A percentile compares a stretch with the other conserved stretches of the same genome.
These are phyloP conservation scores for Cordia subcordata DNA, from an alignment of 257 asterid genomes.

Conservation along the genomic window DNA sequence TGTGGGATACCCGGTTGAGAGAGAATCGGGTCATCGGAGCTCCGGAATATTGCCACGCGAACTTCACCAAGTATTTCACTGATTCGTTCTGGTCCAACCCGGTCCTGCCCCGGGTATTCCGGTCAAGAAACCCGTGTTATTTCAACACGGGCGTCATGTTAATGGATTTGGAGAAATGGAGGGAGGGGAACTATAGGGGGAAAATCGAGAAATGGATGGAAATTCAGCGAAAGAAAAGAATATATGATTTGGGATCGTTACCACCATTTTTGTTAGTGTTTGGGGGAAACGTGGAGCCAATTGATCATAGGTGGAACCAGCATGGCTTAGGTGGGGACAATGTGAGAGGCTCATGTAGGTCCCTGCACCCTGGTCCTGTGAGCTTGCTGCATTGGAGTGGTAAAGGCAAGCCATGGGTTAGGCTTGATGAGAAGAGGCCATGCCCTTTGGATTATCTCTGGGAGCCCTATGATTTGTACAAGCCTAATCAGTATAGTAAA, in stretches of 20 bases:
- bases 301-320: conserved; percentile 73
- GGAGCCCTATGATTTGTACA: conserved; percentile 69
- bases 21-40: conserved; percentile 45
- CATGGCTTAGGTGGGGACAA: conserved; percentile 87
- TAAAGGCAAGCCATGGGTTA: conserved; percentile 76
- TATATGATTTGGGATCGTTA: conserved; percentile 70
- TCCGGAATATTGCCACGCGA: conserved; percentile 74
- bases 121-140: conserved; percentile 51
- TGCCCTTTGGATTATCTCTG: conserved; percentile 75
- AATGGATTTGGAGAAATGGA: conserved; percentile 62
- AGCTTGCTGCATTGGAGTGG: conserved; percentile 82
- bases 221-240: conserved; percentile 48
- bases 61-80: conserved; percentile 63
- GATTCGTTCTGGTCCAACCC: conserved; percentile 69
- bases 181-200: conserved; percentile 49
- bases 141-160: conserved; percentile 85
- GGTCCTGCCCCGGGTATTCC: conserved; percentile 31
- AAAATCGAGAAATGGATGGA: conserved; percentile 77
- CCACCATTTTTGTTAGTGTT: conserved; percentile 64
- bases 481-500: conserved; percentile 16
- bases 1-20: conserved; percentile 38
- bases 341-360: conserved; percentile 66
- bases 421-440: conserved; percentile 60
- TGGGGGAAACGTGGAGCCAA: conserved; percentile 67
- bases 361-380: conserved; percentile 77